A percentile compares a stretch with the other conserved stretches of the same genome.
Conservation (phyloP, 2,329 filamentous ascomycete genomes). For the Hypoxylon sp. region DNA sequence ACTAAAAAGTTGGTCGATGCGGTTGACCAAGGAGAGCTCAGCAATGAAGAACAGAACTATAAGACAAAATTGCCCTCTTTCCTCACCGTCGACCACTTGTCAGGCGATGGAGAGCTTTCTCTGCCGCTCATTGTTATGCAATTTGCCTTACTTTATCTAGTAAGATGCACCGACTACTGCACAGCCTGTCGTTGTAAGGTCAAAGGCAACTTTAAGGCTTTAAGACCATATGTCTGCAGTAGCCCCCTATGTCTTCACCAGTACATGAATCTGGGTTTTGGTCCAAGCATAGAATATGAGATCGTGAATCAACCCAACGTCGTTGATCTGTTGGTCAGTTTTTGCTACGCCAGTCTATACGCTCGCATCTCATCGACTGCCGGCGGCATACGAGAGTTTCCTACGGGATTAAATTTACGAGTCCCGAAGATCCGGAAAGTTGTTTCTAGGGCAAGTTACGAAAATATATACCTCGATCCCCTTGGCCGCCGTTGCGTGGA, state of each 20-base stretch:
- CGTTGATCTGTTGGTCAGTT: conserved; percentile 86
- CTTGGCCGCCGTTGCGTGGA: neutral
- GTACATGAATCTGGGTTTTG: conserved; percentile 88
- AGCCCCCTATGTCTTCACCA: conserved; percentile 85
- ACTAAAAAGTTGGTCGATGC: neutral
- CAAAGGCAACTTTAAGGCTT: conserved; percentile 73
- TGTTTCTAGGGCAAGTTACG: too few species aligned
- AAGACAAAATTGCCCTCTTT: conserved; percentile 46
- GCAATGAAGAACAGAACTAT: neutral
- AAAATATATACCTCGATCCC: neutral
- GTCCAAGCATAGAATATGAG: conserved; percentile 87
- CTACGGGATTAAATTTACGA: conserved; percentile 55
- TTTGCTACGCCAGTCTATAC: conserved; percentile 77
- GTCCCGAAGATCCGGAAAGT: conserved; percentile 47
- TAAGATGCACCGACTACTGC: conserved; percentile 88
- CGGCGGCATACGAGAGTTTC: conserved; percentile 60
- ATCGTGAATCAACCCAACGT: conserved; percentile 84
- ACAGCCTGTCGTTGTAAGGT: conserved; percentile 84
- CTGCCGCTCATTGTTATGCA: conserved; percentile 76
- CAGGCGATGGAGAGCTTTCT: conserved; percentile 58
- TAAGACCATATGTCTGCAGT: conserved; percentile 86
- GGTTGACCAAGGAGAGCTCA: neutral
- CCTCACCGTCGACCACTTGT: conserved; percentile 53
- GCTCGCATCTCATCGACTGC: conserved; percentile 56
- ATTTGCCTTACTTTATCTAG: conserved; percentile 81